These are phyloP conservation scores for Globisporangium ultimum DNA, from an alignment of 352 stramenopile genomes.

Conservation along the genomic window DNA sequence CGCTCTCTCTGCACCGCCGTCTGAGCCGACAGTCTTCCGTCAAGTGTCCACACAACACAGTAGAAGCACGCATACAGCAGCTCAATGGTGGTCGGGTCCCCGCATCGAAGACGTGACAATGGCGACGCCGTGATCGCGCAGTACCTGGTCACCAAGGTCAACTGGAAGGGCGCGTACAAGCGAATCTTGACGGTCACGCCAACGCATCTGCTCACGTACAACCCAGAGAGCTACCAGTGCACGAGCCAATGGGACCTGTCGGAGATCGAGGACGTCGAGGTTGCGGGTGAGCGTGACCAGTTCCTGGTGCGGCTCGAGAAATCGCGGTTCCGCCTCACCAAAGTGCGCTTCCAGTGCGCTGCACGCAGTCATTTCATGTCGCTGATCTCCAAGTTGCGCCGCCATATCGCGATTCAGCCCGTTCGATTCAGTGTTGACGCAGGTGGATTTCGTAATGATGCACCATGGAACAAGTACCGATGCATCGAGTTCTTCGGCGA, in stretches of 20 bases:
- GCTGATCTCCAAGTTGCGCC: slow-evolving; percentile 42
- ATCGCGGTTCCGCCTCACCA: slow-evolving; percentile 48
- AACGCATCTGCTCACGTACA: slow-evolving; percentile 55
- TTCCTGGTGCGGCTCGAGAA: slow-evolving; percentile 65
- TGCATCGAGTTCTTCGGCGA: slow-evolving; percentile 74
- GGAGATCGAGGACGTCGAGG: slow-evolving; percentile 54
- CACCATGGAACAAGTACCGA: slow-evolving; percentile 33
- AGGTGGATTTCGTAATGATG: not conserved
- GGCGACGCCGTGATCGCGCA: slow-evolving; percentile 46
- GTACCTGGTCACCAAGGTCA: slow-evolving; percentile 67
- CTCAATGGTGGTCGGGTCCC: not conserved
- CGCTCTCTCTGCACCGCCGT: too few relatives aligned
- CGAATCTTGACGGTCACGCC: slow-evolving; percentile 54
- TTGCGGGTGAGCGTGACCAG: slow-evolving; percentile 32
- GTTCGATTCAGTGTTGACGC: slow-evolving; percentile 21
- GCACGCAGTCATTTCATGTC: slow-evolving; percentile 55
- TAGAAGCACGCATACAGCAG: not conserved
- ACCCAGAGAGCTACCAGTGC: slow-evolving; percentile 64
- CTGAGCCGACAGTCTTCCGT: too few relatives aligned
- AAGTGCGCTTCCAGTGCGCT: slow-evolving; percentile 54
- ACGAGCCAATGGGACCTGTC: slow-evolving; percentile 67
- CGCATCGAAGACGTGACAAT: not conserved
- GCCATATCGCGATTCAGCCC: slow-evolving; percentile 35
- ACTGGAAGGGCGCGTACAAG: slow-evolving; percentile 60
- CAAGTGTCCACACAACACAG: not conserved